Conservation (phyloP, 179 eudicot species). For the Actinidia polygama region DNA sequence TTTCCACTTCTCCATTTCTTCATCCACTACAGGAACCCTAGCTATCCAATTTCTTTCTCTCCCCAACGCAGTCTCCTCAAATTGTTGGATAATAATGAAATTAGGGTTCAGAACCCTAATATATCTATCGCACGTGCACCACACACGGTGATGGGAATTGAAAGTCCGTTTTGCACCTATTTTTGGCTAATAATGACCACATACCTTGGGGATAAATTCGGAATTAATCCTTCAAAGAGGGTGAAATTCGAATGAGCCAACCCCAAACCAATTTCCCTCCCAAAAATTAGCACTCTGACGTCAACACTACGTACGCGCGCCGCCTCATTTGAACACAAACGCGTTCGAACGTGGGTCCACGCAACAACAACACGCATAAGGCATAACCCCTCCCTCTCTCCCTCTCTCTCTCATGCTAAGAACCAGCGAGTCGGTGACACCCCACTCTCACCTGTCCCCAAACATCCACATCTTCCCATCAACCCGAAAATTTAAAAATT, state of each 20-base stretch:
- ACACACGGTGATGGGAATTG: no score
- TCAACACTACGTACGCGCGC: neutral
- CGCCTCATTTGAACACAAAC: conserved; percentile 31
- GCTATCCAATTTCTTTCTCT: no score
- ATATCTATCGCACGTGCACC: no score
- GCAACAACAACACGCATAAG: neutral
- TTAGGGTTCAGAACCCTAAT: no score
- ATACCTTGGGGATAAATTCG: no score
- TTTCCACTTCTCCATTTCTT: no score
- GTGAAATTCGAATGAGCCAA: neutral
- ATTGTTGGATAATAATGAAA: no score
- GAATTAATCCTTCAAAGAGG: no score
- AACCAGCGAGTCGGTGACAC: conserved; percentile 7
- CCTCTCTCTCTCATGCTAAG: neutral
- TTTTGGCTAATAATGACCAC: no score
- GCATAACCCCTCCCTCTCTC: neutral
- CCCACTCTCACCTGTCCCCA: neutral
- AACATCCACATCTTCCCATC: neutral
- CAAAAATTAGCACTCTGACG: neutral
- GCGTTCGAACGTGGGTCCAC: conserved; percentile 27
- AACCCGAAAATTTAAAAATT: conserved; percentile 7
- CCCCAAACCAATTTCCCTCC: conserved; percentile 24
- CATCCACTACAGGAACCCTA: no score
- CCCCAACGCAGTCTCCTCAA: no score
- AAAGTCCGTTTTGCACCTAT: no score